Evolutionary conservation across 2,329 filamentous ascomycete genomes (phyloP).

Genomic region (Nemania sp.): DNA sequence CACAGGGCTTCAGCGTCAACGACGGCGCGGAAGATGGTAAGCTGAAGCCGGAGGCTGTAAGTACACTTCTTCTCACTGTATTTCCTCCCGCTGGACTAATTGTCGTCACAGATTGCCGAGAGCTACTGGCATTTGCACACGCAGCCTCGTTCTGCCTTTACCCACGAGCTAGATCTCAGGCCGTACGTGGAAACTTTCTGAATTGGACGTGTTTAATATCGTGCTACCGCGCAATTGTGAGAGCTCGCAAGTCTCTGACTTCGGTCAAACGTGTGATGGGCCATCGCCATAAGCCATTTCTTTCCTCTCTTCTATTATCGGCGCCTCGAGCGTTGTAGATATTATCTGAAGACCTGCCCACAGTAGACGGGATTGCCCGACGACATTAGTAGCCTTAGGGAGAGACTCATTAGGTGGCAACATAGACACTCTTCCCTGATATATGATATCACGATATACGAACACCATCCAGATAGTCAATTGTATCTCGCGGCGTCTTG

Average conservation of each 20-base stretch:
- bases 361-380: not conserved
- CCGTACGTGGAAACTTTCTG: slow-evolving; percentile 71
- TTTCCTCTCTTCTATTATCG: too few relatives aligned
- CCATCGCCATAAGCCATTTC: not conserved
- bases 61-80: slow-evolving; percentile 38
- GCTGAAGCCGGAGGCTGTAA: slow-evolving; percentile 67
- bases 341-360: not conserved
- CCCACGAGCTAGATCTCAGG: slow-evolving; percentile 71
- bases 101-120: slow-evolving; percentile 65
- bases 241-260: not conserved
- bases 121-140: slow-evolving; percentile 75
- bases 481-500: slow-evolving; percentile 20
- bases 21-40: slow-evolving; percentile 53
- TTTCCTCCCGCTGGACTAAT: slow-evolving; percentile 29
- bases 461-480: slow-evolving; percentile 17
- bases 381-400: not conserved
- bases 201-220: not conserved
- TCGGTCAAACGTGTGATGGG: not conserved
- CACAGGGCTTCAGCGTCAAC: slow-evolving; percentile 52
- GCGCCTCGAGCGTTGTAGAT: not conserved
- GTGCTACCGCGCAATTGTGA: not conserved
- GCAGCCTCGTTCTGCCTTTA: slow-evolving; percentile 71
- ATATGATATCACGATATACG: slow-evolving; percentile 8
- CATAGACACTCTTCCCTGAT: slow-evolving; percentile 1
- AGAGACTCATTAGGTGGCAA: slow-evolving; percentile 1